Base-by-base conservation (phyloP, 139 green algal genomes). In the Chlorella ohadii region DNA sequence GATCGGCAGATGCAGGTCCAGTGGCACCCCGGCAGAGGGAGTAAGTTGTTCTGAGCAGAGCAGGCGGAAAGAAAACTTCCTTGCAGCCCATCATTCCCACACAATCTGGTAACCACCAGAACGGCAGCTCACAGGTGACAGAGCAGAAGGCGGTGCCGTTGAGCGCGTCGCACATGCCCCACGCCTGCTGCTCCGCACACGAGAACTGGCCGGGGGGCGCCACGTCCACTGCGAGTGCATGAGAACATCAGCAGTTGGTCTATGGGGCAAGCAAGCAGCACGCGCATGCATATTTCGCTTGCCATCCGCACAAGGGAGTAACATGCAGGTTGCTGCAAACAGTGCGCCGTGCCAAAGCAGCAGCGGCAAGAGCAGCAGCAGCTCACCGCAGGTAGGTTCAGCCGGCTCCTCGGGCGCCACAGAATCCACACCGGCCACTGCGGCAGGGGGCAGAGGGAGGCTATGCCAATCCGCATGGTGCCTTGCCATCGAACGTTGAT, bases 101-200 rank as follows among this genome's bases (percentile, higher is more conserved):
- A n/a, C n/a, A n/a, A n/a, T n/a, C n/a, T n/a, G n/a, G n/a, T n/a
- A n/a, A n/a, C n/a, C n/a, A n/a, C n/a, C n/a, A n/a, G n/a, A n/a
- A 4, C 51, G 11, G 12, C 12, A 19, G 15, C 51, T 59, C 51
- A 59, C 78, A 75, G 33, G 36, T n/a, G 20, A 66, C 38, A 28
- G 68, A 34, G 56, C 81, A 85, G 56, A 85, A 72, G 68, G 70
- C 81, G 38, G 70, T 63, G 36, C 31, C 56, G 16, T 80, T 23
- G 33, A 85, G 36, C 0, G 56, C 68, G n/a, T 20, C 25, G 38
- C 70, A 80, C 36, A 55, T 51, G 78, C 86, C 83, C 77, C 73
- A 88, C 4, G 12, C 64, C 63, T 84, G 33, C 72, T 86, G 83
- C 70, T 90, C 70, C 11, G 22, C 17, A 78, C 86, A 90, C 2